Evolutionary conservation across 371 early-diverging fungal species (phyloP), one percentile per base, ranked within the genome.

Genomic region (Rhizopus stolonifer): DNA sequence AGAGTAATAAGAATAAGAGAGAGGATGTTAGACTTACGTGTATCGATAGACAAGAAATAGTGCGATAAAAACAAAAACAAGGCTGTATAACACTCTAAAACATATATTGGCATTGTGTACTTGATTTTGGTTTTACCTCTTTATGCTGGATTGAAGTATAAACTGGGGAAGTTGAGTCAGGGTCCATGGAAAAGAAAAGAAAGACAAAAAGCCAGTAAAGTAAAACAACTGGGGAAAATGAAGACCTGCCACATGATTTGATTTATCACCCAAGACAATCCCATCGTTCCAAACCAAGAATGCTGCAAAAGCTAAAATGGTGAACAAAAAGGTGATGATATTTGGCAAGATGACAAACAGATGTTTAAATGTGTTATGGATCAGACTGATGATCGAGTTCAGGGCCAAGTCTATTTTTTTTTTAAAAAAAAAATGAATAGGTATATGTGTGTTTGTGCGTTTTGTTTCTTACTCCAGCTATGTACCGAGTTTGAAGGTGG

Each of bases 141-240:
- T 56, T 13, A 52, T 24, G 18, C 19, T 50, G 4, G 31, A 24
- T 13, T 38, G 32, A 17, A 21, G 23, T 2, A 57, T 10, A 4
- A 48, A 13, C 0, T 21, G 15, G 4, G 13, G 34, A 22, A 52
- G n/a, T 2, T 25, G 11, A 11, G 36, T 31, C n/a, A 49, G 0
- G 24, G 58, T 61, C 69, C 64, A 70, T 1, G 77, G 77, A 14
- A 55, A 46, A 8, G 69, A 55, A 59, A 78, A 78, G 9, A 72
- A 62, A 0, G 76, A 70, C 1, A 86, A 25, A 54, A 92, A 94
- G 0, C 81, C 80, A 8, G 72, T 61, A 74, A 89, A 95, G 72
- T 98, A 98, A 38, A 92, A 80, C 8, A 95, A 34, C 67, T 97
- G 96, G 3, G 93, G 90, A 10, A 94, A 59, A 68, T 98, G 94